Conservation (phyloP, 768 basidiomycete genomes). For the Naematelia aurantialba region DNA sequence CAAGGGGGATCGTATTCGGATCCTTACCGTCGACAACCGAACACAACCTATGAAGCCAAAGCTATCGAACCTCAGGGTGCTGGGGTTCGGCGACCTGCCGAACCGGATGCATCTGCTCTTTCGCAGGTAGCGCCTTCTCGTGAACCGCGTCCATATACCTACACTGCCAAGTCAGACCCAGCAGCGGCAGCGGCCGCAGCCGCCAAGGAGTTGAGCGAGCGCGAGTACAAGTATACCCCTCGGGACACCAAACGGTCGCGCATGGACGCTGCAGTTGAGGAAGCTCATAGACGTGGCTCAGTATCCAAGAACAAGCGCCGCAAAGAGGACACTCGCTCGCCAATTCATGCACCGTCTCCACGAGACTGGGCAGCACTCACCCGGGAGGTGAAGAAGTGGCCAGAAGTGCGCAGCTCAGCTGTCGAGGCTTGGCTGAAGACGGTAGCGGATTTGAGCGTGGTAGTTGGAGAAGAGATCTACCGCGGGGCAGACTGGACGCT, state of each 20-base stretch:
- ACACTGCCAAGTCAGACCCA: constrained; percentile 27
- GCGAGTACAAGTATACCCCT: constrained; percentile 33
- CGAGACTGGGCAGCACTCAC: constrained; percentile 26
- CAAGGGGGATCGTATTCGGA: not conserved
- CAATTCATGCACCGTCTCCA: constrained; percentile 7
- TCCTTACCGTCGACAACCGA: not conserved
- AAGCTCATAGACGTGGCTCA: constrained; percentile 26
- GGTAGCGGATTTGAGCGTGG: constrained; percentile 22
- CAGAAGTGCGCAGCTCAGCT: constrained; percentile 31
- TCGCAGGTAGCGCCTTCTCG: constrained; percentile 39
- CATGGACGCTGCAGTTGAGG: constrained; percentile 45
- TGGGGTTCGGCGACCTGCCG: not conserved
- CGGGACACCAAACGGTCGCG: constrained; percentile 32
- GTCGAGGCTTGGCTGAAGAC: constrained; percentile 41
- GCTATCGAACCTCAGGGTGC: not conserved
- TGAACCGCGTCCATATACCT: constrained; percentile 41
- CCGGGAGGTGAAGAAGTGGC: constrained; percentile 13
- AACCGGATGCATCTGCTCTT: constrained; percentile 19
- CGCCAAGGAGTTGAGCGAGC: constrained; percentile 1
- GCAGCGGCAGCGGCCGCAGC: constrained; percentile 9
- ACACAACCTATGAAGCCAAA: not conserved
- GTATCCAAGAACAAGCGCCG: constrained; percentile 22
- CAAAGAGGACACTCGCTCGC: constrained; percentile 22
- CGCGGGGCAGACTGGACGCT: constrained; percentile 31
- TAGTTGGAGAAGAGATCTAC: constrained; percentile 27